These are phyloP conservation scores for Naegleria lovaniensis DNA, from an alignment of 208 protist species.

Conservation along the genomic window DNA sequence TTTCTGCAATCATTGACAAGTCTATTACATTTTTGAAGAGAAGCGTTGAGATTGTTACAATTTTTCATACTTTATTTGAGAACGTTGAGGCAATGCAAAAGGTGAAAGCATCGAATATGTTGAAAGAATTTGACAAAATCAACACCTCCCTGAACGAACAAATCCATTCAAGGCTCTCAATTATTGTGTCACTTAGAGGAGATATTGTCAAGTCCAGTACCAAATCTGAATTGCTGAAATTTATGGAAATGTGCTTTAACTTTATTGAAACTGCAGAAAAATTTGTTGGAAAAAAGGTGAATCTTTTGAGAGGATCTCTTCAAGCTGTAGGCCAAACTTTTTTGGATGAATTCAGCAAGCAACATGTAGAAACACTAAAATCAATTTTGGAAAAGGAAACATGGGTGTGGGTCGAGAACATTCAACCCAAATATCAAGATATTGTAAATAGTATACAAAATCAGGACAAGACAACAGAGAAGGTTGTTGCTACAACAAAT, in stretches of 20 bases:
- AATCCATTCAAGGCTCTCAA: background rate
- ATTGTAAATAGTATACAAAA: background rate
- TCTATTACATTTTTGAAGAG: background rate
- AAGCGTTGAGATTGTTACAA: background rate
- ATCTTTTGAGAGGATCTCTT: background rate
- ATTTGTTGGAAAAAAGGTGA: background rate
- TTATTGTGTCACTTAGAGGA: background rate
- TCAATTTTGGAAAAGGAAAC: background rate
- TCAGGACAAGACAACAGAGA: background rate
- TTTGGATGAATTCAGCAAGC: background rate
- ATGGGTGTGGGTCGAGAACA: background rate
- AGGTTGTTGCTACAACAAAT: background rate
- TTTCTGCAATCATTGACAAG: background rate
- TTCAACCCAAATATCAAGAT: background rate
- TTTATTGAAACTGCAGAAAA: conserved; percentile 9
- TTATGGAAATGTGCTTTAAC: background rate
- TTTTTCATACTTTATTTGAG: background rate
- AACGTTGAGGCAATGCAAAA: background rate
- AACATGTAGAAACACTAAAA: background rate
- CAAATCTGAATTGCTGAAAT: background rate
- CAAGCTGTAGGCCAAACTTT: background rate
- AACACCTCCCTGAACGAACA: background rate
- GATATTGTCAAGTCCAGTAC: background rate
- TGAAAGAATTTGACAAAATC: background rate
- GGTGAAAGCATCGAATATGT: background rate